Conservation (phyloP, 2,329 filamentous ascomycete genomes). For the Stagonosporopsis cucurbitacearum region DNA sequence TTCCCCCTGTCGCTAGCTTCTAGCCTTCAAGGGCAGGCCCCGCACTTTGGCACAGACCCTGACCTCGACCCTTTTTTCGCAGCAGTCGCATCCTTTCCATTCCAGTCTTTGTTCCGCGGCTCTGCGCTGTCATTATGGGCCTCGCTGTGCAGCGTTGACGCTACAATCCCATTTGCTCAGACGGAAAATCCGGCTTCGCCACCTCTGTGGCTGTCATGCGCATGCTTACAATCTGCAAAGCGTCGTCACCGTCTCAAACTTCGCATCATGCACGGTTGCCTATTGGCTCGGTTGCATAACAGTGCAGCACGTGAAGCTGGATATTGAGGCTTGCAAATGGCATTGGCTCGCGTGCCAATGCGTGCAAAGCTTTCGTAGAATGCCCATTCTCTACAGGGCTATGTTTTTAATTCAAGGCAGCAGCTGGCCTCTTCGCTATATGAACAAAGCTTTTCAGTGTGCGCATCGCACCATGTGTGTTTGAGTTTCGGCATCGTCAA, state of each 20-base stretch:
- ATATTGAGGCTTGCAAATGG: conserved; percentile 1
- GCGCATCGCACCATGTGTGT: background rate
- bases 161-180: background rate
- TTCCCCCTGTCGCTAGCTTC: conserved; percentile 5
- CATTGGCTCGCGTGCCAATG: conserved; percentile 1
- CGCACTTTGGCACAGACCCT: conserved; percentile 12
- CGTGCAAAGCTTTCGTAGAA: background rate
- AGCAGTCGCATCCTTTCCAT: background rate
- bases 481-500: background rate
- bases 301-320: conserved; percentile 11
- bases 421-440: background rate
- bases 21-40: conserved; percentile 10
- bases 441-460: background rate
- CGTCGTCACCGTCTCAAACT: conserved; percentile 10
- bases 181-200: conserved; percentile 13
- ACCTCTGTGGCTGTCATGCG: conserved; percentile 16
- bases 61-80: background rate
- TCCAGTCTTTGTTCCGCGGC: background rate
- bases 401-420: too few species aligned
- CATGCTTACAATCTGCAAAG: conserved; percentile 11
- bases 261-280: conserved; percentile 12
- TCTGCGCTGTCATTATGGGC: background rate
- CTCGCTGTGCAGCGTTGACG: background rate
- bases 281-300: conserved; percentile 12
- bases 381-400: background rate